Conservation (phyloP, 2,329 filamentous ascomycete genomes). For the Nemania abortiva region DNA sequence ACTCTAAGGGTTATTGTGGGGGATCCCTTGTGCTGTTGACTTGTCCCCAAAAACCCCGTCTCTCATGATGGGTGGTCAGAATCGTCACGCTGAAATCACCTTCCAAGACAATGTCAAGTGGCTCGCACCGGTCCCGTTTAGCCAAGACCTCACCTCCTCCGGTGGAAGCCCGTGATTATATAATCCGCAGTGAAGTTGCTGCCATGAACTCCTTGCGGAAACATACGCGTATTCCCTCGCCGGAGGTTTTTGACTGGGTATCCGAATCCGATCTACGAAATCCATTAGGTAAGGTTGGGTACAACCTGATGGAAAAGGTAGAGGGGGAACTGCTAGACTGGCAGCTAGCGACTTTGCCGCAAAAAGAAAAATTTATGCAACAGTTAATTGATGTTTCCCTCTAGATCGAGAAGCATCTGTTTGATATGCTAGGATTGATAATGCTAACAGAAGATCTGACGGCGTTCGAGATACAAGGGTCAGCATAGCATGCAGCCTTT, state of each 20-base stretch:
- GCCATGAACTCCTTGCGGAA: constrained; percentile 45
- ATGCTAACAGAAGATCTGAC: constrained; percentile 20
- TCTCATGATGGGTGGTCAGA: constrained; percentile 48
- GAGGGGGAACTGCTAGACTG: constrained; percentile 52
- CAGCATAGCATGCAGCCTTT: constrained; percentile 41
- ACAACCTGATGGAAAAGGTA: constrained; percentile 59
- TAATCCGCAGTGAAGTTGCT: constrained; percentile 47
- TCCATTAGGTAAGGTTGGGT: constrained; percentile 51
- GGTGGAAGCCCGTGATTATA: constrained; percentile 41
- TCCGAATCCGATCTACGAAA: constrained; percentile 51
- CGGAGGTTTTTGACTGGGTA: constrained; percentile 52
- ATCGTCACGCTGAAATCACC: constrained; percentile 47
- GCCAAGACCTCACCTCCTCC: constrained; percentile 41
- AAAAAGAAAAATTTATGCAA: constrained; percentile 50
- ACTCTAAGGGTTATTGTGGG: too few relatives aligned
- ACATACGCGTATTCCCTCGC: constrained; percentile 50
- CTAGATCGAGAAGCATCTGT: constrained; percentile 52
- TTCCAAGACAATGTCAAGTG: constrained; percentile 47
- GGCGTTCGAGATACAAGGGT: constrained; percentile 36
- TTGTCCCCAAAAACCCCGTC: constrained; percentile 40
- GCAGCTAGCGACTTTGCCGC: constrained; percentile 46
- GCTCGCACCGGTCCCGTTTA: constrained; percentile 47
- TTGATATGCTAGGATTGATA: constrained; percentile 48
- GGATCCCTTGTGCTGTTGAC: constrained; percentile 40
- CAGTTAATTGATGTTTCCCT: constrained; percentile 51